Evolutionary conservation across 1,139 yeast species (phyloP), one percentile per base, ranked within the genome.

Genomic region (Wickerhamomyces sp.): DNA sequence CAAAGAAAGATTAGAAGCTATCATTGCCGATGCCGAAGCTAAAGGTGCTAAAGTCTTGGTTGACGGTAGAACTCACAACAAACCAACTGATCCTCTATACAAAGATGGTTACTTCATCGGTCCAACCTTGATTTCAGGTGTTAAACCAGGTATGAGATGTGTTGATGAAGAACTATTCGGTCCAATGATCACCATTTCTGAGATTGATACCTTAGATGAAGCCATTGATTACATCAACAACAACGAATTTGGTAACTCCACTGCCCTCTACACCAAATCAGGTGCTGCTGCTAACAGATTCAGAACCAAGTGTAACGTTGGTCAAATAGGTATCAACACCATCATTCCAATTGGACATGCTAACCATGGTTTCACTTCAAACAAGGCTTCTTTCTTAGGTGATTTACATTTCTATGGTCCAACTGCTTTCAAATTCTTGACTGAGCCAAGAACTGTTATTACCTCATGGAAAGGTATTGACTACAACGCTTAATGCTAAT

Each of bases 31-130:
- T 43, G 62, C 64, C 15, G 54, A 45, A 35, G 56, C 52, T 31
- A 71, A 71, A 46, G 81, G 81, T 47, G 63, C 64, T 36, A 52
- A 55, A 41, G 46, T 60, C 27, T 46, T 57, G 14, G 61, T 60
- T 37, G 64, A 60, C 43, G 64, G 64, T 48, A 55, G 64, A 51
- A 45, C 37, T 26, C 50, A 51, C 42, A 48, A 56, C 48, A 52
- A 49, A 43, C 62, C 62, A 52, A 37, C 44, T 10, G 60, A 53
- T 27, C 53, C 48, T 23, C 48, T 47, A 39, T 58, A 35, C 48
- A 53, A 51, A 47, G 47, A 60, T 31, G 64, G 64, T 48, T 54
- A 59, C 54, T 59, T 59, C 55, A 54, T 60, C 34, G 63, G 63
- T 40, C 59, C 64, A 45, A 60, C 64, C 11, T 48, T 57, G 40